Conservation (phyloP, 73 alveolate genomes). For the Diophrys appendiculata region DNA sequence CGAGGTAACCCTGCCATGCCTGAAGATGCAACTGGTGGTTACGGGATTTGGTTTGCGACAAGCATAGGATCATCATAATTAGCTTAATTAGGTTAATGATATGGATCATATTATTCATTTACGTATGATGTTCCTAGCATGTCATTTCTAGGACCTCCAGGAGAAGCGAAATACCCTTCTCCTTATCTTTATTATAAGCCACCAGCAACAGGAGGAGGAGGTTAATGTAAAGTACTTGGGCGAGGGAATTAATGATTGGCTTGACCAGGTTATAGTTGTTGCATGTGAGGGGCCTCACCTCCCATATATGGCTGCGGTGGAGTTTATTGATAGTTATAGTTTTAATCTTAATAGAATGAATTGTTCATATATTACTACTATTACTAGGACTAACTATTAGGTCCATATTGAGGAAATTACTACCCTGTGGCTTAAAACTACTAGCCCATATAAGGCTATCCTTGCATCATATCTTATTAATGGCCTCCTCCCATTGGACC, state of each 20-base stretch:
- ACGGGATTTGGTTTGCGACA: too few relatives aligned
- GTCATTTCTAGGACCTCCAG: neutral
- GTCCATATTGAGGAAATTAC: too few relatives aligned
- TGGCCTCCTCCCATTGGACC: too few relatives aligned
- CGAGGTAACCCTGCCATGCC: neutral
- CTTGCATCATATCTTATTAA: too few relatives aligned
- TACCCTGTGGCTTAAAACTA: too few relatives aligned
- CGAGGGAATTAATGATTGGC: too few relatives aligned
- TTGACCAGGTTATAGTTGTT: neutral
- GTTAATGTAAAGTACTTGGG: neutral
- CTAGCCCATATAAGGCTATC: too few relatives aligned
- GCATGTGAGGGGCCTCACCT: neutral
- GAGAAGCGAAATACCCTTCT: neutral
- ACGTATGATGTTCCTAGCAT: neutral
- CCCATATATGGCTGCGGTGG: neutral
- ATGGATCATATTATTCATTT: neutral
- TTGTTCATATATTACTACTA: neutral
- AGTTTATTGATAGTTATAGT: too few relatives aligned
- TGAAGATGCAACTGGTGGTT: neutral
- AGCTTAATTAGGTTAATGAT: neutral
- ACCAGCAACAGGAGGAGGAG: neutral
- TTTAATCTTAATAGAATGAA: neutral
- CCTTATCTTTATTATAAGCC: neutral
- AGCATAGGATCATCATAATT: neutral
- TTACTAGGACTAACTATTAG: too few relatives aligned